These are phyloP conservation scores for Pestalotiopsis sp. DNA, from an alignment of 2,329 filamentous ascomycete genomes.

Conservation along the genomic window DNA sequence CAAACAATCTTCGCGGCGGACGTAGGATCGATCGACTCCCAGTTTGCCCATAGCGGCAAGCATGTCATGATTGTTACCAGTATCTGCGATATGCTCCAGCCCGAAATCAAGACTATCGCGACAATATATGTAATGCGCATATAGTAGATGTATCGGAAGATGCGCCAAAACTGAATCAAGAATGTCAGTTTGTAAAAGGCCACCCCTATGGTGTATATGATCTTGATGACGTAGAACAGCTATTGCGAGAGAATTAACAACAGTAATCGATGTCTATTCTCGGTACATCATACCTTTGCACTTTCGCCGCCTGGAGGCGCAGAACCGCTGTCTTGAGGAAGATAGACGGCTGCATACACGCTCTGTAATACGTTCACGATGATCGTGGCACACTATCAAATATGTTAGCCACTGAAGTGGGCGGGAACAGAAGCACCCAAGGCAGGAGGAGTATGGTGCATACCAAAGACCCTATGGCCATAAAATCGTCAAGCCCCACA, in stretches of 20 bases:
- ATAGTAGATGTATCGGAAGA: conserved; percentile 5
- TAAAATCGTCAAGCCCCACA: conserved; percentile 9
- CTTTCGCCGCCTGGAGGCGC: background rate
- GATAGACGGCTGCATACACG: conserved; percentile 5
- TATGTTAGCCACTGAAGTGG: background rate
- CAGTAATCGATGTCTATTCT: too few species aligned
- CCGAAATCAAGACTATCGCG: conserved; percentile 1
- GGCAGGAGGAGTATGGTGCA: background rate
- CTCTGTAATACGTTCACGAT: background rate
- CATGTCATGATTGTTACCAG: conserved; percentile 2
- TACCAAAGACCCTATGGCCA: conserved; percentile 8
- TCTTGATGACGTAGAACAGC: conserved; percentile 7
- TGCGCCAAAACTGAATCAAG: conserved; percentile 10
- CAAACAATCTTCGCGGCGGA: background rate
- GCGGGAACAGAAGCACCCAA: background rate
- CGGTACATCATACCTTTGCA: background rate
- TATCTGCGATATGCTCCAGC: conserved; percentile 6
- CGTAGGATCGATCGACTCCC: background rate
- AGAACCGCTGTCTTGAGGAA: background rate
- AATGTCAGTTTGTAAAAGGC: conserved; percentile 9
- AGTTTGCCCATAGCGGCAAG: background rate
- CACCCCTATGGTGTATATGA: conserved; percentile 4
- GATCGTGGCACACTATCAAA: conserved; percentile 1
- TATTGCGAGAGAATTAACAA: background rate
- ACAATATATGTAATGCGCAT: conserved; percentile 6